Percentiles rank a stretch among this genome's conserved stretches.
Evolutionary conservation across 2,329 filamentous ascomycete species (phyloP).

Genomic region (Passalora sequoiae): DNA sequence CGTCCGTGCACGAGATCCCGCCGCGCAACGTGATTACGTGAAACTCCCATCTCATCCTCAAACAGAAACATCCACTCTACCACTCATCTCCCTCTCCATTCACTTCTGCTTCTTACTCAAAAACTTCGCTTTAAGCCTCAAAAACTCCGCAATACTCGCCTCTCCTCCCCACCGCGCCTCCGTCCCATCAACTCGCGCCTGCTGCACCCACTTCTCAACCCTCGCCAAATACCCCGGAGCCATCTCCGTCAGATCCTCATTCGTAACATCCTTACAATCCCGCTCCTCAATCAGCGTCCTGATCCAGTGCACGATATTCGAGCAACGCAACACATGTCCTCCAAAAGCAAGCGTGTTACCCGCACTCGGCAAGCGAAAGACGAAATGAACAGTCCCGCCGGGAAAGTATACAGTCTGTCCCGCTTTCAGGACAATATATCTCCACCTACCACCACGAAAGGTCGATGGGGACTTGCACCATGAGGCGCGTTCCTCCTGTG

Average conservation of each 20-base stretch:
- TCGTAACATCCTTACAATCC: constrained; percentile 41
- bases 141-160: constrained; percentile 26
- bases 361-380: constrained; percentile 29
- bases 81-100: background rate
- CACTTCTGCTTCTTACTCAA: constrained; percentile 14
- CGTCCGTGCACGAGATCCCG: constrained; percentile 1
- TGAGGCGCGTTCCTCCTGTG: constrained; percentile 22
- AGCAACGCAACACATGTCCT: constrained; percentile 31
- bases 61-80: background rate
- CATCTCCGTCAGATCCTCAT: constrained; percentile 41
- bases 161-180: constrained; percentile 29
- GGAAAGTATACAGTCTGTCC: constrained; percentile 33
- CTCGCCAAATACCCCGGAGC: constrained; percentile 28
- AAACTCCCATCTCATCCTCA: background rate
- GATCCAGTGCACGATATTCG: constrained; percentile 40
- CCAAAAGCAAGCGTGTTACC: constrained; percentile 33
- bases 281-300: constrained; percentile 43
- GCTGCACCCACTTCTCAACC: constrained; percentile 29
- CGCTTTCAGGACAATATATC: constrained; percentile 29
- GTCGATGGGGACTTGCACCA: constrained; percentile 21
- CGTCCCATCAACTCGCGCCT: constrained; percentile 22
- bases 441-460: constrained; percentile 27
- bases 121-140: constrained; percentile 27
- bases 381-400: constrained; percentile 32
- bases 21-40: background rate